phyloP scores from a whole-genome alignment of 2,329 filamentous ascomycete genomes.

The Fragosphaeria purpurea region DNA sequence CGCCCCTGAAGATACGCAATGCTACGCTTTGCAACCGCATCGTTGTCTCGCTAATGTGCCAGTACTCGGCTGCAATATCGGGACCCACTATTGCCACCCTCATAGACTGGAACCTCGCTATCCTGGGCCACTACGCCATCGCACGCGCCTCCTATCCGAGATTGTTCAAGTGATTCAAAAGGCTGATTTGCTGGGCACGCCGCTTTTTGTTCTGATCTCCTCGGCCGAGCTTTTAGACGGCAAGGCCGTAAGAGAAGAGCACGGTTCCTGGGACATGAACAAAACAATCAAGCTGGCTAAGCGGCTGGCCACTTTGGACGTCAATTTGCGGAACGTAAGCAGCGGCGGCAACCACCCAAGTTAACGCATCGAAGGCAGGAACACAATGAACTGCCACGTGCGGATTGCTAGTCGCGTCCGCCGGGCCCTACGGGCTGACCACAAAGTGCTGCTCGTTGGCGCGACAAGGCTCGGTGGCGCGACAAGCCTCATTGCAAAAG shows the following conservation, averaged over 20 bases:
- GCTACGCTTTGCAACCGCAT: constrained; percentile 36
- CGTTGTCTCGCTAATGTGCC: constrained; percentile 38
- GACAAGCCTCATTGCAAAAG: no score
- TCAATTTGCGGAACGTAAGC: constrained; percentile 67
- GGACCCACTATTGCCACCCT: constrained; percentile 20
- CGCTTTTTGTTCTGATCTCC: constrained; percentile 60
- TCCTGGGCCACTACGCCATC: constrained; percentile 21
- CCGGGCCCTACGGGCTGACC: no score
- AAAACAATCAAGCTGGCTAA: constrained; percentile 55
- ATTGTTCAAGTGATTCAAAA: no score
- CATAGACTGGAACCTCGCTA: constrained; percentile 31
- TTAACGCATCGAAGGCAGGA: constrained; percentile 40
- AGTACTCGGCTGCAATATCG: constrained; percentile 28
- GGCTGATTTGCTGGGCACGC: no score
- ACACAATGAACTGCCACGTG: no score
- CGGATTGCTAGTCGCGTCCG: no score
- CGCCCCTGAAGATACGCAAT: constrained; percentile 32
- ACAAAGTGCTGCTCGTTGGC: no score
- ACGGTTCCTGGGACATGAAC: constrained; percentile 55
- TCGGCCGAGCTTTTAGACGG: constrained; percentile 67
- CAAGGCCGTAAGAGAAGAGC: constrained; percentile 30
- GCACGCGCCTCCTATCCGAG: no score
- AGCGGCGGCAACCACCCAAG: constrained; percentile 53
- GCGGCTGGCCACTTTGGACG: constrained; percentile 53
- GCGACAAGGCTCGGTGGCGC: no score